Evolutionary conservation across 2,329 filamentous ascomycete species (phyloP).

Genomic region (Calonectria multiphialidica): DNA sequence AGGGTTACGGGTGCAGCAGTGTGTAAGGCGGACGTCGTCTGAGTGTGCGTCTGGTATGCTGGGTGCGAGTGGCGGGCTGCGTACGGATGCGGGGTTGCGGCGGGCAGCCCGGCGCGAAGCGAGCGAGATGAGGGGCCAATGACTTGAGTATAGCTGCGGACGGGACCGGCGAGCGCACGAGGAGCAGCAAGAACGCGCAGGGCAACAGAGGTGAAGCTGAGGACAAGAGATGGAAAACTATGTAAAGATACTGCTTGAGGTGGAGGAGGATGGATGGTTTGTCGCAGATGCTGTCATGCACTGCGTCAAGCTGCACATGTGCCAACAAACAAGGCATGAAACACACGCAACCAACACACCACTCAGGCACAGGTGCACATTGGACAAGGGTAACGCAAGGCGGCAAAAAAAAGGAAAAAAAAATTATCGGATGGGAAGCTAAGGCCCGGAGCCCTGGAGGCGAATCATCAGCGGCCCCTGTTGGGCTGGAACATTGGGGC

Average conservation of each 20-base stretch:
- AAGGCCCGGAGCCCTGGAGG: slow-evolving; percentile 16
- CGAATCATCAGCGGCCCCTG: slow-evolving; percentile 12
- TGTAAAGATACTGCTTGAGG: not conserved
- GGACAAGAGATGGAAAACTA: slow-evolving; percentile 15
- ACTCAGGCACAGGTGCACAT: slow-evolving; percentile 8
- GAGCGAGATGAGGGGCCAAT: slow-evolving; percentile 33
- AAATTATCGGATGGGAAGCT: not conserved
- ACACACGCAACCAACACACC: slow-evolving; percentile 10
- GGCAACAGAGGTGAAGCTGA: not conserved
- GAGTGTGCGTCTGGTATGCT: slow-evolving; percentile 19
- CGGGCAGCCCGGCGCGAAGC: slow-evolving; percentile 26
- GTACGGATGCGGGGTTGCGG: slow-evolving; percentile 37
- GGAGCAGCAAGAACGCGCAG: not conserved
- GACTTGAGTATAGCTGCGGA: slow-evolving; percentile 28
- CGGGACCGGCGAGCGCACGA: not conserved
- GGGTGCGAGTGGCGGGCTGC: slow-evolving; percentile 27
- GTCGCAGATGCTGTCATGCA: slow-evolving; percentile 4
- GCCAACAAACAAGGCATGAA: slow-evolving; percentile 24
- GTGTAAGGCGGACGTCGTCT: slow-evolving; percentile 3
- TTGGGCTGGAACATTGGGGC: slow-evolving; percentile 17
- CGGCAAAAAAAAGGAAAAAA: slow-evolving; percentile 18
- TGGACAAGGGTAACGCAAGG: slow-evolving; percentile 7
- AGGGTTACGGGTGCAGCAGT: slow-evolving; percentile 9
- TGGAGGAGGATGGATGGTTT: slow-evolving; percentile 16
- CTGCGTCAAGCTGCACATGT: slow-evolving; percentile 10